Conservation (phyloP, 202 grass and related monocot genomes). For the Zizania palustris region DNA sequence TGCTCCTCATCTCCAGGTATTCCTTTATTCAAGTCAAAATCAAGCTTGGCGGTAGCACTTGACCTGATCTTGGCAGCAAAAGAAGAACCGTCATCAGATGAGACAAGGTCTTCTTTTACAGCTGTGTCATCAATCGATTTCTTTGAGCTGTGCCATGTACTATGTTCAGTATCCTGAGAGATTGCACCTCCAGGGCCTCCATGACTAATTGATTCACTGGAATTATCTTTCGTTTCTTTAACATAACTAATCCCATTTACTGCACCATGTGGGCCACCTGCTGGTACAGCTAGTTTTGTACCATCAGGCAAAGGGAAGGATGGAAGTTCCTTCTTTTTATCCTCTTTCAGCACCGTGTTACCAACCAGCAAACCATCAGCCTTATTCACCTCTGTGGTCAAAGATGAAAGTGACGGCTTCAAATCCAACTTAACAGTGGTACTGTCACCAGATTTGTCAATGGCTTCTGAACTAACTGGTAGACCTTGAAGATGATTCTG, state of each 20-base stretch:
- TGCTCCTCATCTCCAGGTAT: slow-evolving; percentile 55
- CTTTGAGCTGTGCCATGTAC: slow-evolving; percentile 42
- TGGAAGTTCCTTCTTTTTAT: slow-evolving; percentile 34
- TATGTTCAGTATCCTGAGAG: slow-evolving; percentile 44
- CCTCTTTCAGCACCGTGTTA: slow-evolving; percentile 27
- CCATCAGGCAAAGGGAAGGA: slow-evolving; percentile 21
- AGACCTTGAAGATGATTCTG: slow-evolving; percentile 11
- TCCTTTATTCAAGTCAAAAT: slow-evolving; percentile 85
- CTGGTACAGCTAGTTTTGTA: slow-evolving; percentile 29
- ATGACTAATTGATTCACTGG: slow-evolving; percentile 47
- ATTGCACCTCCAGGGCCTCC: slow-evolving; percentile 2
- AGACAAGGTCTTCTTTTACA: slow-evolving; percentile 44
- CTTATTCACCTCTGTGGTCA: slow-evolving; percentile 12
- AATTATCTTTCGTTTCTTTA: slow-evolving; percentile 47
- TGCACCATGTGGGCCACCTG: neutral
- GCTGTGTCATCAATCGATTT: slow-evolving; percentile 26
- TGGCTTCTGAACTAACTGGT: slow-evolving; percentile 17
- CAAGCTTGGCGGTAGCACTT: slow-evolving; percentile 52
- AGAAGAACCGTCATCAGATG: slow-evolving; percentile 53
- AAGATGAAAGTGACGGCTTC: slow-evolving; percentile 9
- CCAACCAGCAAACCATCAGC: neutral
- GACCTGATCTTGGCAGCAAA: slow-evolving; percentile 29
- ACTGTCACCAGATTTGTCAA: slow-evolving; percentile 32
- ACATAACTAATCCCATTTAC: slow-evolving; percentile 19
- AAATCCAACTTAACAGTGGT: slow-evolving; percentile 34